A percentile compares a stretch with the other conserved stretches of the same genome.
These are phyloP conservation scores for Aureobasidium lini DNA, from an alignment of 2,329 filamentous ascomycete species.

Conservation along the genomic window DNA sequence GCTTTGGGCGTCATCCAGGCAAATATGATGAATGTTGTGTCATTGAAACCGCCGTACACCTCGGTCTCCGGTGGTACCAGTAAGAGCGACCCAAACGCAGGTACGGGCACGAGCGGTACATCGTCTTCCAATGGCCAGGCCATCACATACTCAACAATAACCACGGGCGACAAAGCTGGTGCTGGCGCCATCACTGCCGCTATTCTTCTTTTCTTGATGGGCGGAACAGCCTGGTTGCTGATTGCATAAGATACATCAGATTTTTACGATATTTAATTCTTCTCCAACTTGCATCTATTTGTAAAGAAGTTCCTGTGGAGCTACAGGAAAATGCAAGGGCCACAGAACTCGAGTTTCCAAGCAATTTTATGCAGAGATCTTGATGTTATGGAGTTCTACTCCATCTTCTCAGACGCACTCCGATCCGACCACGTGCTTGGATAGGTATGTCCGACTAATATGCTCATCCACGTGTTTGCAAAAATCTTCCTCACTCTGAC, in stretches of 20 bases:
- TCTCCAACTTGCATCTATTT: background rate
- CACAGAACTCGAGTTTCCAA: background rate
- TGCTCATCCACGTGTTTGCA: no score
- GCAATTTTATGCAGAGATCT: background rate
- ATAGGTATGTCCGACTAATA: no score
- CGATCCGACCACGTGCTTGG: no score
- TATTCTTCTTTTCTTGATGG: slow-evolving; percentile 48
- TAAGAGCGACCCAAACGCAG: slow-evolving; percentile 36
- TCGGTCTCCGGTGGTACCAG: slow-evolving; percentile 44
- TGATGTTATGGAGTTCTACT: no score
- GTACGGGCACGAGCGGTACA: slow-evolving; percentile 28
- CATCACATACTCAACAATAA: slow-evolving; percentile 29
- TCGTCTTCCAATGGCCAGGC: slow-evolving; percentile 19
- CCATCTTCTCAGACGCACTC: no score
- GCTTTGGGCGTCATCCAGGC: slow-evolving; percentile 43
- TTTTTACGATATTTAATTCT: background rate
- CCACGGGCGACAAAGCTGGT: slow-evolving; percentile 56
- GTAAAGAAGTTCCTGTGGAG: no score
- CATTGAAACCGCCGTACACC: slow-evolving; percentile 34
- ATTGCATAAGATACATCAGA: background rate
- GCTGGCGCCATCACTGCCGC: slow-evolving; percentile 58
- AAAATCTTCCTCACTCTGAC: no score
- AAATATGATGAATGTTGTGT: slow-evolving; percentile 31
- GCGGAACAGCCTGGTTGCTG: slow-evolving; percentile 29
- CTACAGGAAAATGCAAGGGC: no score